Conservation (phyloP, 495 filamentous ascomycete genomes). For the Aspergillus diversus region DNA sequence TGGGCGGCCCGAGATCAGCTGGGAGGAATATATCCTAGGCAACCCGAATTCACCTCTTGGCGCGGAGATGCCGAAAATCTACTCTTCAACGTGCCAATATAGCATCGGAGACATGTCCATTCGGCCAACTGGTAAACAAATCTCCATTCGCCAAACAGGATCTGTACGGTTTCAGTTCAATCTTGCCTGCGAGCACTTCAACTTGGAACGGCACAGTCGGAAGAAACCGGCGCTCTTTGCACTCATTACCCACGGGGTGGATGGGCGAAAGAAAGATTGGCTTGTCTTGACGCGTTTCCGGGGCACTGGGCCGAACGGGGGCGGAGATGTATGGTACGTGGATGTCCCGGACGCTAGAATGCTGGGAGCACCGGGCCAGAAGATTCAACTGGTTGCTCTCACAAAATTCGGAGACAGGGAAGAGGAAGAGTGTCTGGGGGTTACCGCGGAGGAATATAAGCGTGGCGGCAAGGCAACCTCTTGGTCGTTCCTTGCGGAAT, state of each 20-base stretch:
- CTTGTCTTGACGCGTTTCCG: constrained; percentile 55
- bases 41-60: constrained; percentile 52
- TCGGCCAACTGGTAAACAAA: constrained; percentile 57
- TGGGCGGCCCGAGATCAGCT: constrained; percentile 57
- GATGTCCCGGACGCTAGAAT: constrained; percentile 65
- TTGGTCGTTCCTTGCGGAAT: constrained; percentile 64
- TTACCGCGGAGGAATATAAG: constrained; percentile 68
- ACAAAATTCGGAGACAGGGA: constrained; percentile 60
- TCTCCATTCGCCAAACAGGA: constrained; percentile 56
- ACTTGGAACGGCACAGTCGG: constrained; percentile 62
- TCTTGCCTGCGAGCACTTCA: constrained; percentile 80
- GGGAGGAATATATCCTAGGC: constrained; percentile 76
- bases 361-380: constrained; percentile 72
- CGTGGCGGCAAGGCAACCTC: constrained; percentile 64
- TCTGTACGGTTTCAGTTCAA: constrained; percentile 76
- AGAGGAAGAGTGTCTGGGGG: constrained; percentile 67
- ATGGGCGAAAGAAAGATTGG: constrained; percentile 69
- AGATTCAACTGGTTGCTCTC: constrained; percentile 62
- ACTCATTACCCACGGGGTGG: constrained; percentile 64
- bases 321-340: constrained; percentile 75
- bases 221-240: constrained; percentile 67
- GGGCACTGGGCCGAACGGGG: constrained; percentile 50
- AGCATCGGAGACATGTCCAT: constrained; percentile 66
- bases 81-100: constrained; percentile 58
- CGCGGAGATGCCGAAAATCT: constrained; percentile 52